phyloP scores from a whole-genome alignment of 2,329 filamentous ascomycete species.

The Penicillium sp. region DNA sequence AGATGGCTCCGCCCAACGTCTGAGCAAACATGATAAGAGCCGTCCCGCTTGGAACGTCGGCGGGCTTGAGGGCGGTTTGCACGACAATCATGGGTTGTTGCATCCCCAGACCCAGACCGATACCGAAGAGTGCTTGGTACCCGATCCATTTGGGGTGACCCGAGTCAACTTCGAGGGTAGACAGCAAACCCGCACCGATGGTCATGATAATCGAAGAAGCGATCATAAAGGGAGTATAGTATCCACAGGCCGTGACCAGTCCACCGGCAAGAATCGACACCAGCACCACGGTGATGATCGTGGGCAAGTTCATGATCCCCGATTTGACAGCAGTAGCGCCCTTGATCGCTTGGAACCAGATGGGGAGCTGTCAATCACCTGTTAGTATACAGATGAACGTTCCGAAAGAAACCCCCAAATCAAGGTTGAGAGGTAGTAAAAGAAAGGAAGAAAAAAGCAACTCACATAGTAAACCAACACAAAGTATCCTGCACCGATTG shows the following conservation, averaged over 20 bases:
- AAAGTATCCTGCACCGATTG: constrained; percentile 40
- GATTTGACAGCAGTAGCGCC: constrained; percentile 29
- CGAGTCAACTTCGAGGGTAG: constrained; percentile 30
- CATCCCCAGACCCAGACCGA: constrained; percentile 33
- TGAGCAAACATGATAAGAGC: constrained; percentile 34
- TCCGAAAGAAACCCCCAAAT: too few relatives aligned
- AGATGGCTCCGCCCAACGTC: constrained; percentile 34
- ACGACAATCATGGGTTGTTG: constrained; percentile 33
- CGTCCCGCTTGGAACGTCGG: constrained; percentile 32
- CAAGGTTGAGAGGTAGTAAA: too few relatives aligned
- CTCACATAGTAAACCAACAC: constrained; percentile 41
- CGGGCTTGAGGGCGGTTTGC: constrained; percentile 28
- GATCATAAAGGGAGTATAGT: constrained; percentile 39
- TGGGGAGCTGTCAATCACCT: constrained; percentile 31
- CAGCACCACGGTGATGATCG: constrained; percentile 29
- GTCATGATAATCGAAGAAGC: constrained; percentile 26
- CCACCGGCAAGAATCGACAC: constrained; percentile 28
- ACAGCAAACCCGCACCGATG: constrained; percentile 32
- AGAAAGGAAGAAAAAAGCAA: background rate
- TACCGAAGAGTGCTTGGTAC: constrained; percentile 34
- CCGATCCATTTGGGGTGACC: constrained; percentile 34
- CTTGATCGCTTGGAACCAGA: constrained; percentile 41
- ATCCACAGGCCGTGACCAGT: constrained; percentile 29
- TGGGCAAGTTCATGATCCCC: constrained; percentile 35
- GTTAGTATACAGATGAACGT: too few relatives aligned